These are phyloP conservation scores for Ascodesmis nigricans DNA, from an alignment of 495 filamentous ascomycete species.

Conservation along the genomic window DNA sequence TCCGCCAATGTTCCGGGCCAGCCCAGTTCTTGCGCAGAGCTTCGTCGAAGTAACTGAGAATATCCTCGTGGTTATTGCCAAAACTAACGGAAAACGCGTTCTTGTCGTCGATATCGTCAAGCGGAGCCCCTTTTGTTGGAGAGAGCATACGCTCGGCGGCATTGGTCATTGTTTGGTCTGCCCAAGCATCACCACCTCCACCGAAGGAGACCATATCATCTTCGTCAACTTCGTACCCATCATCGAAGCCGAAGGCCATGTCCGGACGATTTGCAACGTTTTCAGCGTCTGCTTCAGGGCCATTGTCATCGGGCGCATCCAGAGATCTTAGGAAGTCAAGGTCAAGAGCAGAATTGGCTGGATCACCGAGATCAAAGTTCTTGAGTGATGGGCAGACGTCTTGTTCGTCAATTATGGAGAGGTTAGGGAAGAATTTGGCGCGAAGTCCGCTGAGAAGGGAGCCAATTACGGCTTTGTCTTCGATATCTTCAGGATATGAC, in stretches of 20 bases:
- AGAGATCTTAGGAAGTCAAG: constrained; percentile 79
- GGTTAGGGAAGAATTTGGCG: constrained; percentile 66
- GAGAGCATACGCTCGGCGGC: constrained; percentile 24
- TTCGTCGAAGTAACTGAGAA: constrained; percentile 91
- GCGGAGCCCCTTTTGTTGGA: constrained; percentile 12
- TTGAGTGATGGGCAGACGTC: constrained; percentile 92
- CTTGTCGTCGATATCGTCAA: constrained; percentile 35
- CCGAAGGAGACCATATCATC: constrained; percentile 40
- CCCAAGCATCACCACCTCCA: constrained; percentile 49
- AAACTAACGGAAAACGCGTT: constrained; percentile 37
- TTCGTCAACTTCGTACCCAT: constrained; percentile 22
- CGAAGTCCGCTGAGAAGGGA: constrained; percentile 41
- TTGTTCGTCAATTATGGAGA: constrained; percentile 52
- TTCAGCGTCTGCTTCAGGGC: constrained; percentile 29
- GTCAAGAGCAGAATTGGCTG: constrained; percentile 50
- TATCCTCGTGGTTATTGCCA: constrained; percentile 54
- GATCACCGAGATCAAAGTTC: constrained; percentile 70
- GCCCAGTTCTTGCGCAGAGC: constrained; percentile 92
- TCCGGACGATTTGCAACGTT: constrained; percentile 4
- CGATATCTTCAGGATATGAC: too few relatives aligned
- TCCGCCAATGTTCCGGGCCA: constrained; percentile 97
- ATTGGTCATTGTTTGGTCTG: constrained; percentile 36
- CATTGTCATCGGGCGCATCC: constrained; percentile 59
- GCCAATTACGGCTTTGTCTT: constrained; percentile 43
- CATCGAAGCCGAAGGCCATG: constrained; percentile 47